Evolutionary conservation across 83 land plant species (phyloP).

Genomic region (Larix sibirica): DNA sequence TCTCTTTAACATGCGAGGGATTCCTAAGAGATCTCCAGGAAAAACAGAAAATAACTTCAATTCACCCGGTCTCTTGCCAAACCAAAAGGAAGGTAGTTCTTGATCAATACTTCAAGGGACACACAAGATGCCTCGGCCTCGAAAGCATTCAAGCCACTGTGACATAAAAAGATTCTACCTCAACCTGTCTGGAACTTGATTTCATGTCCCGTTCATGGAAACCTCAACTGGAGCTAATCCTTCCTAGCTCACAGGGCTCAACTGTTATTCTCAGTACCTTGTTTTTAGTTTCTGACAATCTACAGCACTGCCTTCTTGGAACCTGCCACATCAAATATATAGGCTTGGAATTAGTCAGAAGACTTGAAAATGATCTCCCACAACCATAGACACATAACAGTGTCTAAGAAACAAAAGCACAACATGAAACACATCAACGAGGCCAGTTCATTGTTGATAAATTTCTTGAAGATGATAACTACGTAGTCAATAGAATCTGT

Average conservation of each 20-base stretch:
- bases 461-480: too few species aligned
- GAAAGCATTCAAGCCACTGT: not conserved
- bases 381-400: not conserved
- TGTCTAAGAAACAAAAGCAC: not conserved
- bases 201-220: not conserved
- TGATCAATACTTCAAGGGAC: not conserved
- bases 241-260: constrained; percentile 22
- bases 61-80: not conserved
- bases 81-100: not conserved
- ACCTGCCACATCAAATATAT: constrained; percentile 20
- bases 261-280: constrained; percentile 23
- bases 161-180: constrained; percentile 4
- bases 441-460: too few species aligned
- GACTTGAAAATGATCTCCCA: not conserved
- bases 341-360: not conserved
- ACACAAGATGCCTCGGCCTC: not conserved
- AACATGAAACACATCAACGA: not conserved
- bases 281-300: constrained; percentile 14
- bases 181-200: not conserved
- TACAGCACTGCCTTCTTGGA: constrained; percentile 34
- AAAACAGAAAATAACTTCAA: constrained; percentile 1
- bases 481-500: not conserved
- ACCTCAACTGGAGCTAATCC: not conserved
- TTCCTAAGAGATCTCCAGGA: not conserved
- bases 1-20: not conserved